Conservation (phyloP, 495 filamentous ascomycete species). For the Annulohypoxylon stygium region DNA sequence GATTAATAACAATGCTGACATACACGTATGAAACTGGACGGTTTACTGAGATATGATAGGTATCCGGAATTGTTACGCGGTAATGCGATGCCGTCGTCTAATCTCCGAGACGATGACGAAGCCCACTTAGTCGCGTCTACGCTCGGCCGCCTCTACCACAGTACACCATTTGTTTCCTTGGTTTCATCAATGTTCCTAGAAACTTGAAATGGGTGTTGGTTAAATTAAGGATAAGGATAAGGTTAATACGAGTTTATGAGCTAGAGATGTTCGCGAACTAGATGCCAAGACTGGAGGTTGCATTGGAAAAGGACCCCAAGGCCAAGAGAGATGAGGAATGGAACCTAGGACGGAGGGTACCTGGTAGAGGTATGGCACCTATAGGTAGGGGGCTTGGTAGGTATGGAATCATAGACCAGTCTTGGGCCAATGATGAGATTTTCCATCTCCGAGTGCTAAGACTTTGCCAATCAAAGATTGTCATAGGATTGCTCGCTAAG, state of each 20-base stretch:
- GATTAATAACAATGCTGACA: slow-evolving; percentile 6
- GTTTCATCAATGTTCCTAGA: background rate
- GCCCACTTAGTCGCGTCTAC: background rate
- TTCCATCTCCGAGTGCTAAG: slow-evolving; percentile 11
- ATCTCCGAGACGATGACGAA: slow-evolving; percentile 20
- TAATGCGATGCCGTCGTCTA: slow-evolving; percentile 1
- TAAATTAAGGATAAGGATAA: slow-evolving; percentile 14
- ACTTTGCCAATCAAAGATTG: slow-evolving; percentile 24
- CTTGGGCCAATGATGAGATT: slow-evolving; percentile 14
- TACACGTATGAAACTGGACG: slow-evolving; percentile 21
- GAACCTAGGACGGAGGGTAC: slow-evolving; percentile 19
- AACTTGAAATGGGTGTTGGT: slow-evolving; percentile 2
- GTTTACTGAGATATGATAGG: slow-evolving; percentile 3
- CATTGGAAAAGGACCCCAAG: background rate
- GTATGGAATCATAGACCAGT: slow-evolving; percentile 3
- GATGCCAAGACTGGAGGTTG: slow-evolving; percentile 38
- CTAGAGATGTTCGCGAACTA: slow-evolving; percentile 29
- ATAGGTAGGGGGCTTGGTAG: too few species aligned
- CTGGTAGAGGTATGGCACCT: too few species aligned
- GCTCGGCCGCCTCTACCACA: background rate
- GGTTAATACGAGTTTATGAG: slow-evolving; percentile 19
- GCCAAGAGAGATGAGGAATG: slow-evolving; percentile 22
- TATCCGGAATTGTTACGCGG: slow-evolving; percentile 18
- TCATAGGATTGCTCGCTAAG: slow-evolving; percentile 30
- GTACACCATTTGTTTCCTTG: slow-evolving; percentile 8